Percentiles rank a stretch among this genome's conserved stretches.
Conservation (phyloP, 2,329 filamentous ascomycete genomes). For the Diaporthe citriasiana region DNA sequence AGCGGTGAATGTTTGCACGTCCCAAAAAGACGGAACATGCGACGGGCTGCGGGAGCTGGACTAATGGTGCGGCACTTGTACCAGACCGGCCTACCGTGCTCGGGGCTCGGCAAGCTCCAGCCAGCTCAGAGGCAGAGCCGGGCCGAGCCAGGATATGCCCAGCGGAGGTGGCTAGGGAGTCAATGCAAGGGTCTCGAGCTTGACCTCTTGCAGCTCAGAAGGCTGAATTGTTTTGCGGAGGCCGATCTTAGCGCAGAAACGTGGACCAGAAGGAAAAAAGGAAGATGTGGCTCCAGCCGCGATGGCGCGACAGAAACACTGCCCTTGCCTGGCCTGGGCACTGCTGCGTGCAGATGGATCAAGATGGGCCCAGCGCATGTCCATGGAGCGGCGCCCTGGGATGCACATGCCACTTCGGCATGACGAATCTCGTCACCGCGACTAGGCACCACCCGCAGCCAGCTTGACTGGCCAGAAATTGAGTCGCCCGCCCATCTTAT, state of each 20-base stretch:
- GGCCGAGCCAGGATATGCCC: conserved; percentile 30
- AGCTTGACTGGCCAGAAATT: neutral
- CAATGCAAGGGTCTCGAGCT: conserved; percentile 33
- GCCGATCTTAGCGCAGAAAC: conserved; percentile 26
- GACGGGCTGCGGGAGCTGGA: neutral
- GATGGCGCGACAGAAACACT: neutral
- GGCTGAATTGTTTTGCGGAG: conserved; percentile 24
- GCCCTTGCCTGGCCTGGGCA: neutral
- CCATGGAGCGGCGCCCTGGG: conserved; percentile 8
- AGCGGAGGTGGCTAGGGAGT: conserved; percentile 4
- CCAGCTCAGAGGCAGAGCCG: conserved; percentile 24
- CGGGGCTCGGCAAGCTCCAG: conserved; percentile 27
- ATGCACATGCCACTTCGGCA: conserved; percentile 10
- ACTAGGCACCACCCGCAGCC: conserved; percentile 19
- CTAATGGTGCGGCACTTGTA: conserved; percentile 34
- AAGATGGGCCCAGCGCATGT: neutral
- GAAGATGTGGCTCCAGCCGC: neutral
- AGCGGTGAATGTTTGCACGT: conserved; percentile 28
- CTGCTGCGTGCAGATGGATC: conserved; percentile 16
- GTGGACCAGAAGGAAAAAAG: conserved; percentile 11
- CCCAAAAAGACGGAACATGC: neutral
- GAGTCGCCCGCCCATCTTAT: neutral
- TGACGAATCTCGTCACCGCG: conserved; percentile 15
- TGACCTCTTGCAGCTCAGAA: conserved; percentile 21
- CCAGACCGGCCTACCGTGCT: neutral